phyloP scores from a whole-genome alignment of 306 rosid genomes.

The Cucumis melo region DNA sequence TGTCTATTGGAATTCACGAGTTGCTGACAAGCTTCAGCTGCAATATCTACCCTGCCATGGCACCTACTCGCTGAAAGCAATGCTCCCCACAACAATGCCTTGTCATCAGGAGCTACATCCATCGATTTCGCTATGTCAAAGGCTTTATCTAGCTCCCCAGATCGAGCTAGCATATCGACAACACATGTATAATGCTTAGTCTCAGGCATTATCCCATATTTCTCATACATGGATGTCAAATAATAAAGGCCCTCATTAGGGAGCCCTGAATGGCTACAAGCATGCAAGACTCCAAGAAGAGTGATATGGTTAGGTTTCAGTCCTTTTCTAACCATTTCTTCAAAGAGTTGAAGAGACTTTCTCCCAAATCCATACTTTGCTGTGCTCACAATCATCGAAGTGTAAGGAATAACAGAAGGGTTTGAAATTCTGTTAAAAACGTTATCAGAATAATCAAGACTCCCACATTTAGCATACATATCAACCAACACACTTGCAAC shows the following conservation, averaged over 20 bases:
- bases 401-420: constrained; percentile 53
- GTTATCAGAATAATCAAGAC: constrained; percentile 41
- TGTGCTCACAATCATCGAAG: constrained; percentile 72
- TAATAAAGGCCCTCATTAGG: constrained; percentile 53
- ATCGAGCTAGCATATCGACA: constrained; percentile 74
- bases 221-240: constrained; percentile 42
- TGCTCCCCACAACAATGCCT: constrained; percentile 61
- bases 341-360: constrained; percentile 42
- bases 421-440: constrained; percentile 37
- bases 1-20: constrained; percentile 56
- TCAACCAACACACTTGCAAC: constrained; percentile 67
- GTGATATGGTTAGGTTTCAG: constrained; percentile 60
- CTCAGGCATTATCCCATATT: constrained; percentile 43
- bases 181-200: constrained; percentile 62
- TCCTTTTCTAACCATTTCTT: constrained; percentile 52
- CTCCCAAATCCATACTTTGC: constrained; percentile 81
- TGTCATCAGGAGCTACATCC: constrained; percentile 22
- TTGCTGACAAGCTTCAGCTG: constrained; percentile 44
- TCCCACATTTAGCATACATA: constrained; percentile 87
- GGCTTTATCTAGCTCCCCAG: constrained; percentile 53
- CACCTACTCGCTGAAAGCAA: constrained; percentile 76
- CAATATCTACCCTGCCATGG: constrained; percentile 75
- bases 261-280: constrained; percentile 85
- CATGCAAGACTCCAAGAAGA: constrained; percentile 66
- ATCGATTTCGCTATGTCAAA: constrained; percentile 51